Percentiles rank a stretch among this genome's conserved stretches.
These are phyloP conservation scores for Pinguiococcus pyrenoidosus DNA, from an alignment of 108 stramenopile species.

Conservation along the genomic window DNA sequence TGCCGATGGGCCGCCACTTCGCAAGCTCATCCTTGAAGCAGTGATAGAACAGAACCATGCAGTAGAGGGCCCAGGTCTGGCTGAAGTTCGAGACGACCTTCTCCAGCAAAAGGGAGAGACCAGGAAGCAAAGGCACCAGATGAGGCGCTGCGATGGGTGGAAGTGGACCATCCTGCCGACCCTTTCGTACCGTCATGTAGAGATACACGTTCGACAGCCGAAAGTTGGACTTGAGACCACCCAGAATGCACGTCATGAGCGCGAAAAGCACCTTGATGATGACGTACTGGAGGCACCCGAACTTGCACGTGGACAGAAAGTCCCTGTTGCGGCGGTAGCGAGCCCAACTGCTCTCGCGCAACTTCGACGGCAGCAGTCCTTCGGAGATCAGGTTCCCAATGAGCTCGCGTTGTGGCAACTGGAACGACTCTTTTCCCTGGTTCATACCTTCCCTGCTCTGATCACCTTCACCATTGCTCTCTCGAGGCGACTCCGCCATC, in stretches of 20 bases:
- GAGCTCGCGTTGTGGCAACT: too few species aligned
- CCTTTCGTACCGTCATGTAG: not conserved
- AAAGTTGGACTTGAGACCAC: slow-evolving; percentile 9
- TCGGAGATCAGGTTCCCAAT: too few species aligned
- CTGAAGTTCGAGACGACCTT: slow-evolving; percentile 48
- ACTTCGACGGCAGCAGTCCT: slow-evolving; percentile 1
- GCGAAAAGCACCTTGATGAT: slow-evolving; percentile 56
- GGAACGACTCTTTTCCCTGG: too few species aligned
- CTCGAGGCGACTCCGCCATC: too few species aligned
- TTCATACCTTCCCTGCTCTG: too few species aligned
- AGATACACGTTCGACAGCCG: not conserved
- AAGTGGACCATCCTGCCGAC: too few species aligned
- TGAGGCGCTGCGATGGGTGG: too few species aligned
- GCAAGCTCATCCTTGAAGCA: slow-evolving; percentile 57
- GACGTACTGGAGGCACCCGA: slow-evolving; percentile 89
- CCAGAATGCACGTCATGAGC: slow-evolving; percentile 48
- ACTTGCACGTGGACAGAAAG: slow-evolving; percentile 67
- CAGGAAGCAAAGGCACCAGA: too few species aligned
- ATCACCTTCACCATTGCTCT: too few species aligned
- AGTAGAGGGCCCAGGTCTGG: slow-evolving; percentile 81
- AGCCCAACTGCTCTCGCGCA: slow-evolving; percentile 13
- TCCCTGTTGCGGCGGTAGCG: slow-evolving; percentile 56
- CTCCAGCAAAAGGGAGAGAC: slow-evolving; percentile 2
- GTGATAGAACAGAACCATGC: slow-evolving; percentile 75
- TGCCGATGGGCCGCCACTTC: slow-evolving; percentile 76